Base-by-base conservation (phyloP, 2,329 filamentous ascomycete genomes). In the Didymella segeticola region DNA sequence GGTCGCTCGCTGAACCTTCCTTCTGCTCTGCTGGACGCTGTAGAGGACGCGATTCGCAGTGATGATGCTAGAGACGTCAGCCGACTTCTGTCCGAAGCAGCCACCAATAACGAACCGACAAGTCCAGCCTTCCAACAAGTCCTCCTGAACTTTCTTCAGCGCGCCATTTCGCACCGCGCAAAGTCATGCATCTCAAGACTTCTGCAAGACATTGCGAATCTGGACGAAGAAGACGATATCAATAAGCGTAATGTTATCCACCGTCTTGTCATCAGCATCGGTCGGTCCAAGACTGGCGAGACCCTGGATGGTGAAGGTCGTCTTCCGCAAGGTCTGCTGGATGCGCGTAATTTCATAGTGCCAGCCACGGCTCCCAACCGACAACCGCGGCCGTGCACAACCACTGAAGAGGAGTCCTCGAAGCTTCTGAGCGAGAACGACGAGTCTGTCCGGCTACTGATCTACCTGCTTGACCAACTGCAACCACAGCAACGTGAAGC, bases 211-310 rank as follows among this genome's bases (percentile, higher is more conserved):
- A 82, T 95, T 45, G 83, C 86, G 37, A 87, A 84, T 1, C 81
- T 98, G 2, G 87, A 96, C 43, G 93, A 96, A 69, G 85, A 89
- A 2, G 90, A 96, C 63, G 95, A 98, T 69, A 91, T 99, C 70
- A 96, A 98, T 75, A 88, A 89, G 66, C 88, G 95, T 11, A 99
- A 97, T 71, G 95, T 91, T 71, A 86, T 99, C 42, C 95, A 99
- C 72, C 88, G 95, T 8, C 81, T 98, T 2, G 89, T 99, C 34
- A 96, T 98, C 55, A 88, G 93, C 17, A 96, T 97, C 64, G 93
- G 93, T 15, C 87, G 93, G 42, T 86, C 88, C 11, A 84, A 86
- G 63, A 81, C 83, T 12, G 81, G 82, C 8, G 80, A 81, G 29
- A 77, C 78, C 41, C 66, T 62, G 37, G 69, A 62, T 43, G 69